Evolutionary conservation across 2,329 filamentous ascomycete species (phyloP).

Genomic region (Dactylonectria estremocensis): DNA sequence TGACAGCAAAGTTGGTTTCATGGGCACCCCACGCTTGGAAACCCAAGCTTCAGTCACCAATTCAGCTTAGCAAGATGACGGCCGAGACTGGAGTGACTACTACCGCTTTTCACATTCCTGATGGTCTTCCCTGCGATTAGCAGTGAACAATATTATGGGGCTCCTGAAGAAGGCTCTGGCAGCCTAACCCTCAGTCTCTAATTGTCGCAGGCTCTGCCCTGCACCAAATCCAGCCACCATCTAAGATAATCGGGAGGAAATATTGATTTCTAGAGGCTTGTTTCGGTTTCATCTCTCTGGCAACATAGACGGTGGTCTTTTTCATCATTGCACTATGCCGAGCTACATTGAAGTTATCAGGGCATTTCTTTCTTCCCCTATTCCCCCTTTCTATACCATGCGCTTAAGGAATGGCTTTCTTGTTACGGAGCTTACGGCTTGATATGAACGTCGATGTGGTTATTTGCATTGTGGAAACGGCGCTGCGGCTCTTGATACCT

Average conservation of each 20-base stretch:
- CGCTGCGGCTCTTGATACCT: conserved; percentile 17
- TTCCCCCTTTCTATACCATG: conserved; percentile 1
- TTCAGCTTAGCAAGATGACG: conserved; percentile 8
- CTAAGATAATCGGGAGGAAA: conserved; percentile 8
- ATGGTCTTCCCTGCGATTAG: not conserved
- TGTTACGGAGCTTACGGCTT: conserved; percentile 17
- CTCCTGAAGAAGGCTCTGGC: not conserved
- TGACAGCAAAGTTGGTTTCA: not conserved
- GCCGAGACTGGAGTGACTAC: not conserved
- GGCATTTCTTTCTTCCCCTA: not conserved
- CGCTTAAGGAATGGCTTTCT: conserved; percentile 9
- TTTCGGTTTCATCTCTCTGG: conserved; percentile 11
- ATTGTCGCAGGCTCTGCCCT: not conserved
- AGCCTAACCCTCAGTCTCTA: not conserved
- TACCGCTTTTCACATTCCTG: not conserved
- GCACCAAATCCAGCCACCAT: not conserved
- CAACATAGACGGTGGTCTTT: conserved; percentile 21
- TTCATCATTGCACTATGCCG: not conserved
- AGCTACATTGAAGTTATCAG: not conserved
- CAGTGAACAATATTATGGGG: not conserved
- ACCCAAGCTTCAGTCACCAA: conserved; percentile 17
- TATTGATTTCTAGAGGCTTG: not conserved
- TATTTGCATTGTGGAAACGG: conserved; percentile 22
- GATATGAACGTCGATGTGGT: conserved; percentile 15
- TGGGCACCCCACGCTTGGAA: conserved; percentile 14